A percentile compares a stretch with the other conserved stretches of the same genome.
Evolutionary conservation across 2,329 filamentous ascomycete species (phyloP).

Genomic region (Capronia coronata): DNA sequence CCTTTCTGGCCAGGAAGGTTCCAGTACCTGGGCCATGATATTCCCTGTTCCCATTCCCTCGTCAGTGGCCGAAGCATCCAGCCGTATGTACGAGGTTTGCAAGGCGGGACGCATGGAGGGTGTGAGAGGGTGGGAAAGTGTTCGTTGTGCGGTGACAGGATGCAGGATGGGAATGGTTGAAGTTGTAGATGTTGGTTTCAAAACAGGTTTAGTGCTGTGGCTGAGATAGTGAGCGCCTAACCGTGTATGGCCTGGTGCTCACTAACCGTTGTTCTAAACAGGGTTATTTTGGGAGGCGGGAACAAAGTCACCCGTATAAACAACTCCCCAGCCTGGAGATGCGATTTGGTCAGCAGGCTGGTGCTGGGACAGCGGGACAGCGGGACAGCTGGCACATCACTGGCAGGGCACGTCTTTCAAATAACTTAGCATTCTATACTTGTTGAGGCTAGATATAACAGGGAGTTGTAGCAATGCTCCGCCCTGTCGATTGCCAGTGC

Average conservation of each 20-base stretch:
- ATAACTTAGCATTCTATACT: no score
- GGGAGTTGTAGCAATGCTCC: not conserved
- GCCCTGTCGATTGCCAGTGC: not conserved
- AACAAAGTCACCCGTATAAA: no score
- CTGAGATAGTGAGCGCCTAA: not conserved
- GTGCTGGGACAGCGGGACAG: not conserved
- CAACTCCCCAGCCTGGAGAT: not conserved
- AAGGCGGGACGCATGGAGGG: conserved; percentile 9
- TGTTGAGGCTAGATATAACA: not conserved
- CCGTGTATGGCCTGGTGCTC: not conserved
- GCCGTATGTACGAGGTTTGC: conserved; percentile 7
- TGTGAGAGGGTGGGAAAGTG: not conserved
- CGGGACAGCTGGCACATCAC: no score
- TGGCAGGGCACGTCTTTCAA: no score
- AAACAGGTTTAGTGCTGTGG: not conserved
- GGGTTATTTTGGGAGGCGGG: conserved; percentile 11
- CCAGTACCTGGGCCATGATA: not conserved
- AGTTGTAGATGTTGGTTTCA: not conserved
- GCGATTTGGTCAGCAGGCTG: conserved; percentile 1
- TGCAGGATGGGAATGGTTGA: not conserved
- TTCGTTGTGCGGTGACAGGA: no score
- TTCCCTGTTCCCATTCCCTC: not conserved
- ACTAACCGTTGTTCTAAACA: not conserved
- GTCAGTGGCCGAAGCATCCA: conserved; percentile 6
- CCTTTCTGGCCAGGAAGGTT: not conserved